A percentile compares a stretch with the other conserved stretches of the same genome.
Evolutionary conservation across 331 rosid genomes (phyloP).

Genomic region (Malus hybrid): DNA sequence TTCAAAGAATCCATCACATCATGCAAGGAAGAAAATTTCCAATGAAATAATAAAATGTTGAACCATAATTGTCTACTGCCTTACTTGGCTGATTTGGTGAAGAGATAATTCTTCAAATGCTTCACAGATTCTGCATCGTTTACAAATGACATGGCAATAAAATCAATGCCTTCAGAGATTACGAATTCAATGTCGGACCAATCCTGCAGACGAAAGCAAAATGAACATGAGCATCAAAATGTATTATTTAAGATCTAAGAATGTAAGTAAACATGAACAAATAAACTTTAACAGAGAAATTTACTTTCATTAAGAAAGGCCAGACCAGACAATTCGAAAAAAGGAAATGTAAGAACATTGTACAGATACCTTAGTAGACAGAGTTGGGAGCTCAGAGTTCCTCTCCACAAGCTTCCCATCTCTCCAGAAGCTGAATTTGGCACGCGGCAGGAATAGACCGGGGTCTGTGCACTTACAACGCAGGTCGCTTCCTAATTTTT

Average conservation of each 20-base stretch:
- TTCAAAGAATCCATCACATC: background rate
- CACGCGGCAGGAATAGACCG: slow-evolving; percentile 64
- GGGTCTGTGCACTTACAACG: slow-evolving; percentile 63
- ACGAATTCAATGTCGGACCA: slow-evolving; percentile 38
- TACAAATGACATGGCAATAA: slow-evolving; percentile 35
- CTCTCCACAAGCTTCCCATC: slow-evolving; percentile 63
- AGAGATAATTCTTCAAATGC: slow-evolving; percentile 26
- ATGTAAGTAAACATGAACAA: too few species aligned
- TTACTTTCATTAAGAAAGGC: background rate
- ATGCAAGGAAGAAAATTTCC: background rate
- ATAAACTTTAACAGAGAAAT: background rate
- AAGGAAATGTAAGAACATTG: background rate
- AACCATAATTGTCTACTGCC: background rate
- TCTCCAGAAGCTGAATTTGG: slow-evolving; percentile 80
- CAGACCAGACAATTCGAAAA: too few species aligned
- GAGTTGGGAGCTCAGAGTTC: slow-evolving; percentile 49
- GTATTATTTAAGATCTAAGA: background rate
- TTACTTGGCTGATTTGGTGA: slow-evolving; percentile 27
- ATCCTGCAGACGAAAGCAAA: slow-evolving; percentile 18
- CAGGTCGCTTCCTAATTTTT: slow-evolving; percentile 50
- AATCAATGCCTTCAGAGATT: slow-evolving; percentile 33
- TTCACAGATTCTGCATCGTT: slow-evolving; percentile 27
- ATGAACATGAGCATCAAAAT: background rate
- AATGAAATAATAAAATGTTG: background rate
- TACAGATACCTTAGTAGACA: slow-evolving; percentile 42